phyloP scores from a whole-genome alignment of 2,329 filamentous ascomycete genomes.

The Xylariales sp. region DNA sequence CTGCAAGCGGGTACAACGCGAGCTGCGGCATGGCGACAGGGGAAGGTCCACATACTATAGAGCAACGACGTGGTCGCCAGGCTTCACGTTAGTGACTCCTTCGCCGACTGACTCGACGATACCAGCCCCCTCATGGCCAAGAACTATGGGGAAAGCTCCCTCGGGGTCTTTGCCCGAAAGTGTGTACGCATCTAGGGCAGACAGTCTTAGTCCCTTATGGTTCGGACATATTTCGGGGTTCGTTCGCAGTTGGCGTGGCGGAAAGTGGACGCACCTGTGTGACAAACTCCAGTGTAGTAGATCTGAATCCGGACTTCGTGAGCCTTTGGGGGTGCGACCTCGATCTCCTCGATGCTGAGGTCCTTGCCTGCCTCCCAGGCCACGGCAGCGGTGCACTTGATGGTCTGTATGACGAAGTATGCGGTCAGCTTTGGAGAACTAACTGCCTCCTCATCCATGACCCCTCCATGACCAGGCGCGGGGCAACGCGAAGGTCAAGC shows the following conservation, averaged over 20 bases:
- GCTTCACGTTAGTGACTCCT: conserved; percentile 90
- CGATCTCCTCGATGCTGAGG: conserved; percentile 83
- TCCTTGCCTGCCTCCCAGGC: conserved; percentile 96
- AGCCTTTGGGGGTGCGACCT: conserved; percentile 82
- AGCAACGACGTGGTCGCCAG: conserved; percentile 84
- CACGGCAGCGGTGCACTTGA: conserved; percentile 94
- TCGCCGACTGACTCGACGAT: conserved; percentile 92
- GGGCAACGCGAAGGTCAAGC: too few relatives aligned
- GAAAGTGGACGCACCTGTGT: conserved; percentile 64
- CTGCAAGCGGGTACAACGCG: neutral
- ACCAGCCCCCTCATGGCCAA: conserved; percentile 88
- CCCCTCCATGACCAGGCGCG: too few relatives aligned
- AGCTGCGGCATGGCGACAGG: neutral
- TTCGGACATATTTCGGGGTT: conserved; percentile 25
- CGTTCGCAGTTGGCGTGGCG: conserved; percentile 10
- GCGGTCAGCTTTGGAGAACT: conserved; percentile 8
- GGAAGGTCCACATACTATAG: conserved; percentile 61
- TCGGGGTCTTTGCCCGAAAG: conserved; percentile 96
- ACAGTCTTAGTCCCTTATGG: conserved; percentile 11
- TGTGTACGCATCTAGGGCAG: conserved; percentile 74
- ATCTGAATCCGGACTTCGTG: conserved; percentile 97
- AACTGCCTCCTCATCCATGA: conserved; percentile 3
- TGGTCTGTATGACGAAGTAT: conserved; percentile 55
- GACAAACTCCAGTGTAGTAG: conserved; percentile 97
- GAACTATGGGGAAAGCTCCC: conserved; percentile 83